Percentiles rank a stretch among this genome's conserved stretches.
These are phyloP conservation scores for Cruciata laevipes DNA, from an alignment of 257 asterid species.

Conservation along the genomic window DNA sequence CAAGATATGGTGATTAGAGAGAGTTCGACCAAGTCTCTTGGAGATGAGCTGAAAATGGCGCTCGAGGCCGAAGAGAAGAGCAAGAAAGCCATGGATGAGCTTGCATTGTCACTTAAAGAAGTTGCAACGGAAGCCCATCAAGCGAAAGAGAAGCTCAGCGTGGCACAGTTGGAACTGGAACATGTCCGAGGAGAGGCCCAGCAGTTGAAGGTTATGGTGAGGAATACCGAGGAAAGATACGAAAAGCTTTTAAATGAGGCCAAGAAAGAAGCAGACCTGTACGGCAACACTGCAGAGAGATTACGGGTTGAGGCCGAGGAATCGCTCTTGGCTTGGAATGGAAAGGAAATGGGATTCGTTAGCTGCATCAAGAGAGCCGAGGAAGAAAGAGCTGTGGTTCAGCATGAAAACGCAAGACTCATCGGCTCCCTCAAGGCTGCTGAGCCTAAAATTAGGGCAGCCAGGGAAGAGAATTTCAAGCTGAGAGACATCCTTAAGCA, in stretches of 20 bases:
- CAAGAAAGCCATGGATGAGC: slow-evolving; percentile 75
- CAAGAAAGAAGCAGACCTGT: slow-evolving; percentile 41
- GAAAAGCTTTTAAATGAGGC: slow-evolving; percentile 43
- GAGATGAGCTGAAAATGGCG: slow-evolving; percentile 46
- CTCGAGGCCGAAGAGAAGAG: slow-evolving; percentile 63
- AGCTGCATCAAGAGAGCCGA: slow-evolving; percentile 63
- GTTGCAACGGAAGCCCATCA: slow-evolving; percentile 56
- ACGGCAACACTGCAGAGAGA: slow-evolving; percentile 49
- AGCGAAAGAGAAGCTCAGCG: slow-evolving; percentile 36
- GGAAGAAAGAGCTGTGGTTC: slow-evolving; percentile 50
- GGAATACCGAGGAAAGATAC: slow-evolving; percentile 32
- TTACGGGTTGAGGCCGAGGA: slow-evolving; percentile 83
- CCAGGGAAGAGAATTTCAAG: slow-evolving; percentile 53
- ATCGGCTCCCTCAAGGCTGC: slow-evolving; percentile 39
- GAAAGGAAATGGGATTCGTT: slow-evolving; percentile 74
- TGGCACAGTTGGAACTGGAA: slow-evolving; percentile 32
- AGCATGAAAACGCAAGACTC: slow-evolving; percentile 39
- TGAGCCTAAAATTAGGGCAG: slow-evolving; percentile 37
- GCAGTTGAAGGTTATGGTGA: slow-evolving; percentile 33
- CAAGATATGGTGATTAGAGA: slow-evolving; percentile 10
- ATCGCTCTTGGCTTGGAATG: slow-evolving; percentile 73
- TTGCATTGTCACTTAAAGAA: slow-evolving; percentile 69
- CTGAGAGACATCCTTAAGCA: slow-evolving; percentile 70
- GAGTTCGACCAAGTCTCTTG: slow-evolving; percentile 24
- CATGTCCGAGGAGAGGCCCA: slow-evolving; percentile 34